Conservation (phyloP, 345 rosid species). For the Bretschneidera sinensis region DNA sequence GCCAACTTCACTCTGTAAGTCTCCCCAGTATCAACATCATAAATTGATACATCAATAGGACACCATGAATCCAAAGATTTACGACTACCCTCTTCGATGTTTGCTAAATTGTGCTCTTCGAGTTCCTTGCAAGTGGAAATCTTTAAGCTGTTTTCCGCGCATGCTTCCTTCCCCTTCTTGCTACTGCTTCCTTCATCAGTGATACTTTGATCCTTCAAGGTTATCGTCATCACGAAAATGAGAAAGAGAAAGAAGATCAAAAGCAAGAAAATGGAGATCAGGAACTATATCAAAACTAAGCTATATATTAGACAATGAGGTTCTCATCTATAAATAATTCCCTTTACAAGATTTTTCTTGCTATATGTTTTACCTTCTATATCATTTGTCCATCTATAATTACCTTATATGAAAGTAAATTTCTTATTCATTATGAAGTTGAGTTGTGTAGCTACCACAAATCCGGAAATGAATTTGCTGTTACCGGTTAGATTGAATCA, state of each 20-base stretch:
- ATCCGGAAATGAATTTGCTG: neutral
- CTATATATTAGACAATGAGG: neutral
- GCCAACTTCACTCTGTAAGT: conserved; percentile 17
- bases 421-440: neutral
- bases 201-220: neutral
- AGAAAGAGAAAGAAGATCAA: neutral
- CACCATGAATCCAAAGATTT: conserved; percentile 10
- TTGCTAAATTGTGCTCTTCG: conserved; percentile 19
- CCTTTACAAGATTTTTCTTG: no score
- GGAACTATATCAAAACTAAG: neutral
- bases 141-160: conserved; percentile 30
- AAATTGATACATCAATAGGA: conserved; percentile 16
- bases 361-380: neutral
- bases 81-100: conserved; percentile 6
- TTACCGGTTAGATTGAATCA: neutral
- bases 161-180: neutral
- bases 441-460: neutral
- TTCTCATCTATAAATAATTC: neutral
- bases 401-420: neutral
- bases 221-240: neutral
- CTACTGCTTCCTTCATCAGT: neutral
- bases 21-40: conserved; percentile 21
- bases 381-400: neutral
- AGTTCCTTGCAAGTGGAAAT: conserved; percentile 22
- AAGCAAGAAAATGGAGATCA: neutral